Evolutionary conservation across 2,329 filamentous ascomycete species (phyloP), one percentile per base, ranked within the genome.

Genomic region (Ustulina deusta): DNA sequence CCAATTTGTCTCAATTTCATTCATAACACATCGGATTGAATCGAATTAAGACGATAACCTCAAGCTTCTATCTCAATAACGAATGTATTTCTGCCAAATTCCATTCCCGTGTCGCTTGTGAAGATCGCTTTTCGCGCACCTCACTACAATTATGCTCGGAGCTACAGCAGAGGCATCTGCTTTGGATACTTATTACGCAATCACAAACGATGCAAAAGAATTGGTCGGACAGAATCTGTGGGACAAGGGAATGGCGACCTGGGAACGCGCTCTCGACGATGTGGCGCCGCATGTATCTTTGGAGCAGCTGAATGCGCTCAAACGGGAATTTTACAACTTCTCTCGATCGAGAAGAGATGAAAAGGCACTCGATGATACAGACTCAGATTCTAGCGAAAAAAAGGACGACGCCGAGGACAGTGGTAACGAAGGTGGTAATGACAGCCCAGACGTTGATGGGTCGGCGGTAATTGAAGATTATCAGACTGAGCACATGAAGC

Each of bases 141-240:
- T n/a, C n/a, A n/a, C n/a, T n/a, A n/a, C 40, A 32, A 64, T 44
- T 4, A 64, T 64, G 54, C 13, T 2, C n/a, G 25, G 44, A 46
- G 54, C 54, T 25, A n/a, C n/a, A n/a, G n/a, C n/a, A n/a, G 34
- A 59, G 46, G 25, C 42, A 9, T 11, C 22, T 44, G 52, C 54
- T 6, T 46, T 59, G 9, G 54, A 52, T 34, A 25, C 17, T 36
- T 64, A 64, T 64, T 52, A 59, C 15, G 4, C 25, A n/a, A 44
- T 22, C 5, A 38, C 11, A 42, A 22, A 44, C 3, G 13, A 34
- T 20, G 61, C 61, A 2, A 44, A 36, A 58, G 10, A 52, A 42
- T 46, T 58, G 17, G 6, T 59, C 25, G 27, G 15, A 36, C 34
- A 36, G 7, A 64, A 64, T 13, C 15, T 64, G n/a, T 1, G 6